Evolutionary conservation across 345 rosid genomes (phyloP).

Genomic region (Eucalyptus curtisii): DNA sequence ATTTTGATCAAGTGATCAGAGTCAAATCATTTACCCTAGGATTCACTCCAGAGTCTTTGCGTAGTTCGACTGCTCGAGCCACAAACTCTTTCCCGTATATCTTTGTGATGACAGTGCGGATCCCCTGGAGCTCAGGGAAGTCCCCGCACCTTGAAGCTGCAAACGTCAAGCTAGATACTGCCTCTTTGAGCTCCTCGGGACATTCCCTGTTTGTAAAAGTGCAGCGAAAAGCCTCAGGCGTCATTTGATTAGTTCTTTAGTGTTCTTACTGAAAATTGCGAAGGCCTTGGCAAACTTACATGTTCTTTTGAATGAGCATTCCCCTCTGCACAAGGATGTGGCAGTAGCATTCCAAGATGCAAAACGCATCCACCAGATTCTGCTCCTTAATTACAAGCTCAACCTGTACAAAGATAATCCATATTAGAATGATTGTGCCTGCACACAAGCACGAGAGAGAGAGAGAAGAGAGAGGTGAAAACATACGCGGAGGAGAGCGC

Average conservation of each 20-base stretch:
- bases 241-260: neutral
- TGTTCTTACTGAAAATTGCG: neutral
- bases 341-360: conserved; percentile 34
- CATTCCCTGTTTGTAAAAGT: conserved; percentile 12
- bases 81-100: conserved; percentile 27
- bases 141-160: conserved; percentile 49
- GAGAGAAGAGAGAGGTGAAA: neutral
- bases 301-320: conserved; percentile 15
- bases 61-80: conserved; percentile 21
- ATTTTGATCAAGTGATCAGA: neutral
- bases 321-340: conserved; percentile 22
- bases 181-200: conserved; percentile 43
- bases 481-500: conserved; percentile 32
- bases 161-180: conserved; percentile 41
- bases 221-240: neutral
- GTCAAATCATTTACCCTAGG: conserved; percentile 14
- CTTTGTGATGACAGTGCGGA: conserved; percentile 10
- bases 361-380: conserved; percentile 26
- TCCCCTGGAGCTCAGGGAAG: conserved; percentile 38
- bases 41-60: conserved; percentile 23
- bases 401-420: conserved; percentile 10
- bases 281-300: conserved; percentile 2
- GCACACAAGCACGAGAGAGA: neutral
- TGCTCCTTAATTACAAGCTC: conserved; percentile 31
- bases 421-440: neutral